These are phyloP conservation scores for Cyclotella distinguenda DNA, from an alignment of 108 stramenopile species.

Conservation along the genomic window DNA sequence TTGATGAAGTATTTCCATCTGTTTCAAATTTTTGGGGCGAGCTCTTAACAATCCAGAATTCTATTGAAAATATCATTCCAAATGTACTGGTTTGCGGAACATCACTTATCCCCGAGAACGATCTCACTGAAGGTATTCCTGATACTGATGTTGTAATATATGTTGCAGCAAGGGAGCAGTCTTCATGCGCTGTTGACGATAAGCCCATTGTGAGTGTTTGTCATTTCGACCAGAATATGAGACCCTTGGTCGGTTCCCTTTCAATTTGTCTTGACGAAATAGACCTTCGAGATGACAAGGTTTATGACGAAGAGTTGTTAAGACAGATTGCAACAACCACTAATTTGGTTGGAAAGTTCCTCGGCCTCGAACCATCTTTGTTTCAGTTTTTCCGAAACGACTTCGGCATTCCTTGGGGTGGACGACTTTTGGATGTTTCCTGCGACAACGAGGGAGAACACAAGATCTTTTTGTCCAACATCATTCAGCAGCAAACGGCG, in stretches of 20 bases:
- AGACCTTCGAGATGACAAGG: constrained; percentile 16
- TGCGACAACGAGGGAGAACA: constrained; percentile 18
- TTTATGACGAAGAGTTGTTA: constrained; percentile 24
- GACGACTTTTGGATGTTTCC: constrained; percentile 18
- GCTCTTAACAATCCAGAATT: constrained; percentile 13
- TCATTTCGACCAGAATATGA: constrained; percentile 43
- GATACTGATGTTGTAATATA: constrained; percentile 40
- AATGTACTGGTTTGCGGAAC: constrained; percentile 15
- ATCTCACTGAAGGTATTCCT: constrained; percentile 27
- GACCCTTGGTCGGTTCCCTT: constrained; percentile 33
- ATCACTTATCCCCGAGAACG: constrained; percentile 15
- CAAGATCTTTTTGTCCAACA: constrained; percentile 20
- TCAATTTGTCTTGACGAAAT: constrained; percentile 33
- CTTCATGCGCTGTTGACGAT: constrained; percentile 14
- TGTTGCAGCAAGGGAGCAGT: constrained; percentile 15
- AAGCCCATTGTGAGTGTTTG: constrained; percentile 31
- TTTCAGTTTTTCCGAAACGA: constrained; percentile 44
- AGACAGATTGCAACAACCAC: constrained; percentile 26
- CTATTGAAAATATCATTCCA: constrained; percentile 21
- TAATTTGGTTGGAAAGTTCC: constrained; percentile 29
- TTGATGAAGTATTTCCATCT: constrained; percentile 33
- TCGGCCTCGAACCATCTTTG: constrained; percentile 36
- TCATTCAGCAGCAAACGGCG: constrained; percentile 22
- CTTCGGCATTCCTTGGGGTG: constrained; percentile 34
- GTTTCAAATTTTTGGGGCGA: constrained; percentile 26